phyloP scores from a whole-genome alignment of 139 green algal genomes.

The Axilococcus clingmanii region DNA sequence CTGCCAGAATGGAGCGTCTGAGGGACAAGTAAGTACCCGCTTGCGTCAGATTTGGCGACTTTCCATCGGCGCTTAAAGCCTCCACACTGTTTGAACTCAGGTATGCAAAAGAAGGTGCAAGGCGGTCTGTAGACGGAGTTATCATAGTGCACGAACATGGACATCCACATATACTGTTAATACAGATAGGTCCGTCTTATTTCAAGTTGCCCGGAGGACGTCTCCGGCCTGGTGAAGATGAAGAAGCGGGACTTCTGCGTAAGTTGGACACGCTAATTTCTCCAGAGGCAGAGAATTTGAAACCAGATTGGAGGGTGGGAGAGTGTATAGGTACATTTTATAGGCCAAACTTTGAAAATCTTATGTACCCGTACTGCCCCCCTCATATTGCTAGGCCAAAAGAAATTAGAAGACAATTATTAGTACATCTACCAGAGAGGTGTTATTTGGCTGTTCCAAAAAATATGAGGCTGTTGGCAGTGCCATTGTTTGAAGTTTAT shows the following conservation, averaged over 20 bases:
- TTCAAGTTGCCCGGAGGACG: slow-evolving; percentile 86
- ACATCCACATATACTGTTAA: slow-evolving; percentile 84
- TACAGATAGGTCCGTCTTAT: slow-evolving; percentile 66
- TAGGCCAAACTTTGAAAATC: slow-evolving; percentile 85
- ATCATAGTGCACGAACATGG: slow-evolving; percentile 86
- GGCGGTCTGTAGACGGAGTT: slow-evolving; percentile 76
- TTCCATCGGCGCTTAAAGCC: not conserved
- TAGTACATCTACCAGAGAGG: slow-evolving; percentile 79
- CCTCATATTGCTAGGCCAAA: slow-evolving; percentile 93
- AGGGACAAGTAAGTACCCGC: slow-evolving; percentile 62
- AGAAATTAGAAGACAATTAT: slow-evolving; percentile 76
- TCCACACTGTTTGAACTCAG: slow-evolving; percentile 29
- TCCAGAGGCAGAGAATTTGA: slow-evolving; percentile 29
- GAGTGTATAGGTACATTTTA: slow-evolving; percentile 24
- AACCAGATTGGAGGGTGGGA: slow-evolving; percentile 26
- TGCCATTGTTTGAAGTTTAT: slow-evolving; percentile 95
- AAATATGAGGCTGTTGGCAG: slow-evolving; percentile 87
- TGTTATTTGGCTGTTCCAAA: slow-evolving; percentile 87
- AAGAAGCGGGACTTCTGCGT: slow-evolving; percentile 72
- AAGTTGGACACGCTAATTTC: slow-evolving; percentile 76
- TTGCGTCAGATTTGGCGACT: not conserved
- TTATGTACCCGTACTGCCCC: slow-evolving; percentile 92
- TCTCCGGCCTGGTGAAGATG: slow-evolving; percentile 82
- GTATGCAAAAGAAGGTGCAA: slow-evolving; percentile 70
- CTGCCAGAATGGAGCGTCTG: slow-evolving; percentile 51